Evolutionary conservation across 371 early-diverging fungal species (phyloP), one percentile per base, ranked within the genome.

Genomic region (Haplosporangium sp.): DNA sequence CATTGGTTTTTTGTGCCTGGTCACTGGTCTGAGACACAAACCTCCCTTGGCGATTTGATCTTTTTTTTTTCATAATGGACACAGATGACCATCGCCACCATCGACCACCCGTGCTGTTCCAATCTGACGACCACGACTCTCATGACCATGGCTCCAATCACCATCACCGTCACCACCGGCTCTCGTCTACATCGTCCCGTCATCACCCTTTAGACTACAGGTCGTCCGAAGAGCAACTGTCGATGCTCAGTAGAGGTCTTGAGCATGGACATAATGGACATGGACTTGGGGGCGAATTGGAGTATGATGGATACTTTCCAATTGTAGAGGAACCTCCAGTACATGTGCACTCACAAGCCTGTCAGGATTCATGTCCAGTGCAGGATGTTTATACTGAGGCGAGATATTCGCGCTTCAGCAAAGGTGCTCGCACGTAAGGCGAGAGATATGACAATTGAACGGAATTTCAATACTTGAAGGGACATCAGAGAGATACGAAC

Each of bases 361-460:
- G 79, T 55, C 62, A 55, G 10, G 79, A 79, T 40, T 72, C 69
- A 18, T 79, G 79, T 54, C 79, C 79, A 12, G 79, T 72, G 16
- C 79, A 79, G 55, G 79, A 79, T 36, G 55, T 72, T 36, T 79
- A 79, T 36, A 79, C 79, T 5, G 79, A 79, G 47, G 41, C 62
- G 20, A 55, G 58, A 9, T 79, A 50, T 29, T 67, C 62, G 11
- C 73, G 73, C n/a, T 79, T 79, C 64, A 61, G 62, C 40, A 68
- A 50, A 48, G 79, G 79, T 36, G 73, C 73, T 3, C 63, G 79
- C 58, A 72, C 79, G 79, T 79, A 79, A 29, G 72, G 16, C n/a
- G 9, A 11, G 16, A 13, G 11, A 11, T 20, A 13, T 16, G 21
- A n/a, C n/a, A n/a, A n/a, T n/a, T n/a, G n/a, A n/a, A n/a, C n/a